phyloP scores from a whole-genome alignment of 768 basidiomycete species.

The Crucibulum laeve region DNA sequence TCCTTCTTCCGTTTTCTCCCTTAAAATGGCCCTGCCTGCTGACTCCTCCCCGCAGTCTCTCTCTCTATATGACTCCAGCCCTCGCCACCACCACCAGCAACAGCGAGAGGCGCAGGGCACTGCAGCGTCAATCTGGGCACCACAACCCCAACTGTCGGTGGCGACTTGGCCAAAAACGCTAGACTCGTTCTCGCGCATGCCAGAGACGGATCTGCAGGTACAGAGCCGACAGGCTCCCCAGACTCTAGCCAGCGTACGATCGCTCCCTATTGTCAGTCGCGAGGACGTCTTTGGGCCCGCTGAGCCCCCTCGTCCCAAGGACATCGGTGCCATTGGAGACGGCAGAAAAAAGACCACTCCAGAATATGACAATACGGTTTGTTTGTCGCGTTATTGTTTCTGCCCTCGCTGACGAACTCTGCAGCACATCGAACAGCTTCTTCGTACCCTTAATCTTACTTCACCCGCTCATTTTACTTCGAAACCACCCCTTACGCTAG shows the following conservation, averaged over 20 bases:
- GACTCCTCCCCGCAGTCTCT: not conserved
- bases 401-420: conserved; percentile 16
- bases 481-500: conserved; percentile 39
- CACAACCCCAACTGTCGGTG: conserved; percentile 67
- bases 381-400: conserved; percentile 16
- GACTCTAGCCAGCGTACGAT: conserved; percentile 15
- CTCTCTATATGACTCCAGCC: not conserved
- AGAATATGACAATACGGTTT: conserved; percentile 51
- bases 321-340: conserved; percentile 77
- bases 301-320: conserved; percentile 24
- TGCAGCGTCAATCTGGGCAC: conserved; percentile 75
- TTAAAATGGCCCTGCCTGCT: not conserved
- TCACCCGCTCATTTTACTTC: conserved; percentile 57
- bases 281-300: conserved; percentile 66
- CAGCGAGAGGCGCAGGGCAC: conserved; percentile 23
- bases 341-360: conserved; percentile 64
- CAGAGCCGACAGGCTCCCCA: conserved; percentile 18
- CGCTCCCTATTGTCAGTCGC: conserved; percentile 29
- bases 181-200: conserved; percentile 54
- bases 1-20: not conserved
- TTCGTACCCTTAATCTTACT: conserved; percentile 75
- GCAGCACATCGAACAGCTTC: conserved; percentile 77
- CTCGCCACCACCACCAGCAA: not conserved
- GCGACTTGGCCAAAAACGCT: conserved; percentile 65
- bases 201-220: conserved; percentile 33